Conservation (phyloP, 2,329 filamentous ascomycete genomes). For the Fulvia fulva region DNA sequence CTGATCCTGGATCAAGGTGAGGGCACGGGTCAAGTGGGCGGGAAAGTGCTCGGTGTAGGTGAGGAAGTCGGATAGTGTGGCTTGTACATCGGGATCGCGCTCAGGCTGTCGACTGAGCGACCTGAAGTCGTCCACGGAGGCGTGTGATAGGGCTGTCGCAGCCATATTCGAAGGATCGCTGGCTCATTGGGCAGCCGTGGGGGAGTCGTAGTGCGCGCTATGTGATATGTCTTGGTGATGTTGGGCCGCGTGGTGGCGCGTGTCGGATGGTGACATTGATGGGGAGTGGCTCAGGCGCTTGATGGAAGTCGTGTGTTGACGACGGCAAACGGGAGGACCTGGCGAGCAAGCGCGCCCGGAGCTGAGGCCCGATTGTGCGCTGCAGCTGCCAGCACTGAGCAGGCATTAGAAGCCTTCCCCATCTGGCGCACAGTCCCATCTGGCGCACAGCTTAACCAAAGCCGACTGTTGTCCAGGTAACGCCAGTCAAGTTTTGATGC, state of each 20-base stretch:
- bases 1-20: constrained; percentile 57
- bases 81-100: constrained; percentile 59
- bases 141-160: constrained; percentile 20
- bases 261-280: not conserved
- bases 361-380: too few species aligned
- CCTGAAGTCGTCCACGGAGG: constrained; percentile 27
- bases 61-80: constrained; percentile 63
- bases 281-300: not conserved
- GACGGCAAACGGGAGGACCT: too few species aligned
- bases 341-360: not conserved
- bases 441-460: too few species aligned
- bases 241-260: not conserved
- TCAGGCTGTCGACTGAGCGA: constrained; percentile 32
- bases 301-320: too few species aligned
- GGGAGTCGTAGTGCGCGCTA: not conserved
- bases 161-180: constrained; percentile 13
- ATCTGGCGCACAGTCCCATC: too few species aligned
- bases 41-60: constrained; percentile 68
- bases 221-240: not conserved
- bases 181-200: not conserved
- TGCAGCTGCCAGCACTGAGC: too few species aligned
- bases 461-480: too few species aligned
- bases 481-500: too few species aligned
- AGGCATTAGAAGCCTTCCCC: too few species aligned
- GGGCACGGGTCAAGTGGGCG: constrained; percentile 59